A percentile compares a stretch with the other conserved stretches of the same genome.
Evolutionary conservation across 2,329 filamentous ascomycete genomes (phyloP).

Genomic region (Penicillium sp.): DNA sequence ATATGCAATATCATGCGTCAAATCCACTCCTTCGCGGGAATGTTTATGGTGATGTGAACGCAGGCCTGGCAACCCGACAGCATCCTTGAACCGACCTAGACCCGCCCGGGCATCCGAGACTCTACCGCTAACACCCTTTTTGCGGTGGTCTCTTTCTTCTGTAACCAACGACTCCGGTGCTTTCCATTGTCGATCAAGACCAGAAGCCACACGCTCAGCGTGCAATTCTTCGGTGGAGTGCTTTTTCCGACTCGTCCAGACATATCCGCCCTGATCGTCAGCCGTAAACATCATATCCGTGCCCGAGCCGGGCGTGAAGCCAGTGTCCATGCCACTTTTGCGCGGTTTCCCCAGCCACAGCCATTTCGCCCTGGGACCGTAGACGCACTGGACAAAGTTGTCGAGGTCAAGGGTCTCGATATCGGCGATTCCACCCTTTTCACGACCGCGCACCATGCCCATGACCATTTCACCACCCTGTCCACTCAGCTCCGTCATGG

Average conservation of each 20-base stretch:
- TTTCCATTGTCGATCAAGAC: constrained; percentile 36
- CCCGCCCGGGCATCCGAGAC: constrained; percentile 81
- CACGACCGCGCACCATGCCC: constrained; percentile 85
- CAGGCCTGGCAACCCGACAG: constrained; percentile 60
- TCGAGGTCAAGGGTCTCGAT: constrained; percentile 91
- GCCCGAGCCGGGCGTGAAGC: constrained; percentile 34
- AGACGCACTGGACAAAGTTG: constrained; percentile 73
- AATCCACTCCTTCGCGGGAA: constrained; percentile 38
- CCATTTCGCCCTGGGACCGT: constrained; percentile 86
- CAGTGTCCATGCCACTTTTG: constrained; percentile 53
- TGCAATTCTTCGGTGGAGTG: constrained; percentile 43
- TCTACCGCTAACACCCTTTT: constrained; percentile 77
- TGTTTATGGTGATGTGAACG: constrained; percentile 45
- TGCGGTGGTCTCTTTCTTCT: constrained; percentile 48
- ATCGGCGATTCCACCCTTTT: constrained; percentile 87
- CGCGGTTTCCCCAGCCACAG: constrained; percentile 89
- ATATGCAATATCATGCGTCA: constrained; percentile 33
- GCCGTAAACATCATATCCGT: constrained; percentile 48
- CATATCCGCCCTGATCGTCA: constrained; percentile 49
- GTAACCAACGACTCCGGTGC: constrained; percentile 29
- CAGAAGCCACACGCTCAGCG: constrained; percentile 32
- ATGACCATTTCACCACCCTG: constrained; percentile 94
- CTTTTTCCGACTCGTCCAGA: constrained; percentile 47
- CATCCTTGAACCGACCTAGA: constrained; percentile 82
- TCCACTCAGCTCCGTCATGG: constrained; percentile 87